Conservation (phyloP, 164 flowering plant genomes). For the Dillenia suffruticosa region DNA sequence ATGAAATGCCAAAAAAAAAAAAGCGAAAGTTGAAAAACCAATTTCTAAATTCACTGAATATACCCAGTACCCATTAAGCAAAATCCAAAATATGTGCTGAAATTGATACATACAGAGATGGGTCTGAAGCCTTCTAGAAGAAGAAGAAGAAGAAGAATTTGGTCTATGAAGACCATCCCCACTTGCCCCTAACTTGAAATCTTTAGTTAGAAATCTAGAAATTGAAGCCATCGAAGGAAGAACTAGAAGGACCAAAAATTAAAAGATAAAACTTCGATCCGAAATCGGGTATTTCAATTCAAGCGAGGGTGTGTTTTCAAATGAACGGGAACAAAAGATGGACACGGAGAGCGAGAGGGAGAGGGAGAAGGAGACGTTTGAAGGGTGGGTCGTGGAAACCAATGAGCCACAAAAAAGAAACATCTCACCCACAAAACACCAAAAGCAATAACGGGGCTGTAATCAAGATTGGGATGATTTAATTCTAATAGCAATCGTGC, state of each 20-base stretch:
- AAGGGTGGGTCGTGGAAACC: conserved; percentile 18
- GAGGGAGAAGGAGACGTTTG: neutral
- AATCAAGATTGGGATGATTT: too few species aligned
- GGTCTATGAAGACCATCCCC: conserved; percentile 16
- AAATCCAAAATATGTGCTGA: too few species aligned
- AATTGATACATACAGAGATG: conserved; percentile 30
- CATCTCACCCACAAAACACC: neutral
- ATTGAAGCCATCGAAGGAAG: conserved; percentile 43
- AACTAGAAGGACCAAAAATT: neutral
- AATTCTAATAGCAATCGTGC: too few species aligned
- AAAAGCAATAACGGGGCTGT: too few species aligned
- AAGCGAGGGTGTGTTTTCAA: neutral
- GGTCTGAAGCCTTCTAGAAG: conserved; percentile 15
- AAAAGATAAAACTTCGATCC: neutral
- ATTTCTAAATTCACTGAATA: too few species aligned
- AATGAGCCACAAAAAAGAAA: conserved; percentile 15
- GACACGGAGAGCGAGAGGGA: neutral
- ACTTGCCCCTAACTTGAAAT: conserved; percentile 18
- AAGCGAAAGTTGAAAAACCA: neutral
- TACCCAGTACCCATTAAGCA: too few species aligned
- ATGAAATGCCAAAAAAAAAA: neutral
- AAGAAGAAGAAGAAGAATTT: conserved; percentile 11
- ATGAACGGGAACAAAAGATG: neutral
- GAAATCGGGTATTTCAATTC: too few species aligned
- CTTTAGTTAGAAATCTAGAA: conserved; percentile 34